Evolutionary conservation across 2,329 filamentous ascomycete genomes (phyloP), one percentile per base, ranked within the genome.

Genomic region (Paecilomyces dactylethromorphus): DNA sequence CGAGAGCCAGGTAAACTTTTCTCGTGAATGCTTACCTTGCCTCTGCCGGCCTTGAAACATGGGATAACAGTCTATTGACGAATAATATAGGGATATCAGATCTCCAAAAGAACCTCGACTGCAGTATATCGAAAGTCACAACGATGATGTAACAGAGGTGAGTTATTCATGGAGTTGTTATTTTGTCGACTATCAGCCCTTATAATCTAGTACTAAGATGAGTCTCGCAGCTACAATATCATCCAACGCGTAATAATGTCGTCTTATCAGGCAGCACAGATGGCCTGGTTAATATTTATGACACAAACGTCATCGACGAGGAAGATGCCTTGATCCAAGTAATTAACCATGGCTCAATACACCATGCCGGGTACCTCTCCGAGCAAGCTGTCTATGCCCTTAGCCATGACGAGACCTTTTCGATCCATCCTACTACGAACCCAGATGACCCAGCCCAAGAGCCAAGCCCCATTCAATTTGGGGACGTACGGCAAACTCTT

Each of bases 261-360:
- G 76, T 87, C 3, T 77, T 87, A 1, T 85, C 83, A 11, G 83
- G 82, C 45, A 84, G 83, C 66, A 87, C 85, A 21, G 85, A 87
- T 65, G 84, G 84, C 2, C 77, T 87, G 0, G 78, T 87, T 61
- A 86, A 85, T 62, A 74, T 87, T 59, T 87, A 87, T 69, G 81
- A 87, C 69, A 81, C 80, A 24, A 78, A 76, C 24, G 77, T 84
- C 50, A 65, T 71, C 2, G 82, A 84, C 54, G 85, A 87, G 69
- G 84, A 87, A 57, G 85, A 87, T 56, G 84, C 84, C 1, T 72
- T 87, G 31, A 76, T 84, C 55, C 84, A 86, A 66, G 83, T 86
- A 32, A 79, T 86, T 68, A 87, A 87, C 66, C 84, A 87, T 64
- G 76, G 81, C 54, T 86, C 85, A 7, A 80, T 87, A 55, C 84